Evolutionary conservation across 768 basidiomycete species (phyloP), one percentile per base, ranked within the genome.

Genomic region (Leccinum boreale): DNA sequence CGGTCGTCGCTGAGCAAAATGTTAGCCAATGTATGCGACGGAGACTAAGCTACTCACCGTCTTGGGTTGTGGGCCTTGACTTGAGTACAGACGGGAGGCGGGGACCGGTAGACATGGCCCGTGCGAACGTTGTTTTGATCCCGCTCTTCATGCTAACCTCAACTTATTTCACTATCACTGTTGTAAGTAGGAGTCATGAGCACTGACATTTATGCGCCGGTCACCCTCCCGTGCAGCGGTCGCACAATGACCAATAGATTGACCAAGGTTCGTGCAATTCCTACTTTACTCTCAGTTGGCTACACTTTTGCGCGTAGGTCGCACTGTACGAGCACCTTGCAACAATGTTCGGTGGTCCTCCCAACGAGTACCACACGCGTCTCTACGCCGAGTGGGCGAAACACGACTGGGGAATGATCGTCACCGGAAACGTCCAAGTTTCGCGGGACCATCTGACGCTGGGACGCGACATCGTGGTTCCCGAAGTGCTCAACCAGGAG

Each of bases 251-350:
- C 56, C 21, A 86, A 86, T 59, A 73, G 81, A 48, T 75, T 86
- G 11, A 78, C 79, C 29, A 86, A 86, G 75, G 85, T 84, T 52
- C 17, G 62, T 67, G 26, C 19, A 26, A 46, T 11, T 21, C 14
- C 17, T 31, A 17, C 33, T 14, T 19, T 45, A 24, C n/a, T 23
- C n/a, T 19, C 24, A 9, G 2, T 5, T 55, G 56, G 53, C 49
- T n/a, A 24, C 55, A 21, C 12, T 1, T 50, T 23, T 23, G 3
- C 9, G 2, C 21, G 47, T 64, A 98, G 93, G 91, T 84, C n/a
- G 86, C 95, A 0, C 79, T 95, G 81, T 95, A 94, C 62, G 95
- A 98, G 70, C 87, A 92, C 65, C 77, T 96, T 10, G 81, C 87
- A 0, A 61, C 70, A 4, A 75, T 87, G 29, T 74, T 74, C 10